Conservation (phyloP, 1,284 basidiomycete species). For the Moniliophthora roreri region DNA sequence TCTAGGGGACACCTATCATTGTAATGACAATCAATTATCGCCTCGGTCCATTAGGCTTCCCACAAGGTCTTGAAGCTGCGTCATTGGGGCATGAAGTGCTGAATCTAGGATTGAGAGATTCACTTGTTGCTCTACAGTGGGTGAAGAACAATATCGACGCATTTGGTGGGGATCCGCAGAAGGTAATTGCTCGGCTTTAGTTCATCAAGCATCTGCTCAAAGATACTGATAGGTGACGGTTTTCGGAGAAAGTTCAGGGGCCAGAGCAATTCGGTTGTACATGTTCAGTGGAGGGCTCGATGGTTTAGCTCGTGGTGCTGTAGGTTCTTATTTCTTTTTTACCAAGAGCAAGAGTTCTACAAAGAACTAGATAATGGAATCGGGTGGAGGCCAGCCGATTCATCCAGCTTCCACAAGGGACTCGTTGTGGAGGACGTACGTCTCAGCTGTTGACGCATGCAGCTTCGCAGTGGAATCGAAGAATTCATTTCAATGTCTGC, state of each 20-base stretch:
- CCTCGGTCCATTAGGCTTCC: constrained; percentile 20
- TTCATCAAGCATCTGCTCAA: not conserved
- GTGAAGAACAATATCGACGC: constrained; percentile 8
- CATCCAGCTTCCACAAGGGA: not conserved
- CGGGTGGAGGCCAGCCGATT: not conserved
- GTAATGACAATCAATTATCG: constrained; percentile 38
- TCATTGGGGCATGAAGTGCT: not conserved
- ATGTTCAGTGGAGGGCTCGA: not conserved
- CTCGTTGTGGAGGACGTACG: not conserved
- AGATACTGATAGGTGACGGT: not conserved
- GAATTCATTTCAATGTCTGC: not conserved
- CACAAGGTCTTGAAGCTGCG: constrained; percentile 31
- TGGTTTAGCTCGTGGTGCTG: not conserved
- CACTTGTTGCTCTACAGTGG: constrained; percentile 6
- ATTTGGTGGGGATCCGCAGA: constrained; percentile 8
- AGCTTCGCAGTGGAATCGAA: not conserved
- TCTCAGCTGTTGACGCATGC: not conserved
- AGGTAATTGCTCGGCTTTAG: not conserved
- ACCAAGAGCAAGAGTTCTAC: not conserved
- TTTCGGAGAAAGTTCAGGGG: not conserved
- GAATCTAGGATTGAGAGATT: constrained; percentile 3
- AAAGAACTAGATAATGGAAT: not conserved
- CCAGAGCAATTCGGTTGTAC: not conserved
- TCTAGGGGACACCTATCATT: constrained; percentile 50
- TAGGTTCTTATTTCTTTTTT: not conserved